These are phyloP conservation scores for Solanum lycopersicoides DNA, from an alignment of 257 asterid species.

Conservation along the genomic window DNA sequence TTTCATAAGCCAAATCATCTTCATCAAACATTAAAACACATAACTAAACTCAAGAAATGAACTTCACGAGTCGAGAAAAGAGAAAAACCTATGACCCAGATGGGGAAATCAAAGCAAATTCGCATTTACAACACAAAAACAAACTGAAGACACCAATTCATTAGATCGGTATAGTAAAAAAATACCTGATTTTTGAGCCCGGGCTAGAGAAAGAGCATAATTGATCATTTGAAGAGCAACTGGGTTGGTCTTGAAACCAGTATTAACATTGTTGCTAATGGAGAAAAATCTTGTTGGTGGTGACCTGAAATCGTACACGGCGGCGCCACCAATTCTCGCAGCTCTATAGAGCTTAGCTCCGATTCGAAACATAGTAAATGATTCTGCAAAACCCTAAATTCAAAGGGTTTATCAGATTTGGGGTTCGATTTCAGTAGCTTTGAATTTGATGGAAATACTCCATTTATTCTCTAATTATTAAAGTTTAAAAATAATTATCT, in stretches of 20 bases:
- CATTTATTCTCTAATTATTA: too few species aligned
- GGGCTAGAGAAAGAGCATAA: constrained; percentile 68
- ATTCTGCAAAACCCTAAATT: background rate
- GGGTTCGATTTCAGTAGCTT: background rate
- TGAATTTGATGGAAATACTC: background rate
- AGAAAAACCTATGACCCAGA: background rate
- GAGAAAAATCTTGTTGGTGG: constrained; percentile 28
- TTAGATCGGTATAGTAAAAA: background rate
- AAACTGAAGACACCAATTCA: background rate
- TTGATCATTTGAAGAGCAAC: constrained; percentile 71
- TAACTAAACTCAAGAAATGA: background rate
- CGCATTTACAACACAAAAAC: background rate
- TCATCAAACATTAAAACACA: background rate
- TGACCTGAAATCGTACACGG: constrained; percentile 19
- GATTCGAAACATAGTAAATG: constrained; percentile 29
- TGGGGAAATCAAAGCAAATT: background rate
- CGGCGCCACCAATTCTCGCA: constrained; percentile 10
- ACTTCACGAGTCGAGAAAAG: background rate
- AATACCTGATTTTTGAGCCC: constrained; percentile 58
- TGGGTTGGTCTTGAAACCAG: constrained; percentile 32
- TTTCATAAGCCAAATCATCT: background rate
- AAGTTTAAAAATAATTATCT: too few species aligned
- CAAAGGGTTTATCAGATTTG: background rate
- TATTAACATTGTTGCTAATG: background rate
- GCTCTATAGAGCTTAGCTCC: constrained; percentile 33